Evolutionary conservation across 148 eudicot genomes (phyloP).

Genomic region (Vaccinium macrocarpon): DNA sequence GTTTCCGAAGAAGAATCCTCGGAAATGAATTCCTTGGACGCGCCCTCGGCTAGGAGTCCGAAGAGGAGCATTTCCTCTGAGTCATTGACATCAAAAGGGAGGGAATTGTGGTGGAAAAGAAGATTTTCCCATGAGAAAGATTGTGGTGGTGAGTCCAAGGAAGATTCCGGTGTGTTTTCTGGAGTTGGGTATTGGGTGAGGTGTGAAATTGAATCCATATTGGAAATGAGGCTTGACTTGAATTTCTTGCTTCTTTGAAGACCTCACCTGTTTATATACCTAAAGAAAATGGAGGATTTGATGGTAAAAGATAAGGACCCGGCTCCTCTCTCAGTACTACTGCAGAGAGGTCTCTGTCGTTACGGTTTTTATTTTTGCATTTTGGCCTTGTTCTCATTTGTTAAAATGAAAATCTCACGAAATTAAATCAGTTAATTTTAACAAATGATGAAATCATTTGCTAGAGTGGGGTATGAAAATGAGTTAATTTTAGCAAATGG

Average conservation of each 20-base stretch:
- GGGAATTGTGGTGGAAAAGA: background rate
- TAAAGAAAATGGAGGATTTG: background rate
- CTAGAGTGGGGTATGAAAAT: too few species aligned
- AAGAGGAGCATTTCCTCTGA: slow-evolving; percentile 14
- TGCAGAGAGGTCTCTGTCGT: too few species aligned
- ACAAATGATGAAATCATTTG: too few species aligned
- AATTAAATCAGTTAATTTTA: too few species aligned
- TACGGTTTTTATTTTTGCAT: too few species aligned
- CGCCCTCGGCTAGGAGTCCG: slow-evolving; percentile 15
- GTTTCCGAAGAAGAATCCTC: slow-evolving; percentile 1
- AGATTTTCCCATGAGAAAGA: slow-evolving; percentile 11
- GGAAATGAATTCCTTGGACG: background rate
- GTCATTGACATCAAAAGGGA: slow-evolving; percentile 22
- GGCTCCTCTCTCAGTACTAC: too few species aligned
- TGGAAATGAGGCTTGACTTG: background rate
- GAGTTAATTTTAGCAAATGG: too few species aligned
- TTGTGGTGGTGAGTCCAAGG: slow-evolving; percentile 11
- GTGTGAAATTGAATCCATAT: slow-evolving; percentile 1
- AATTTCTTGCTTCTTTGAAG: background rate
- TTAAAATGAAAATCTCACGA: too few species aligned
- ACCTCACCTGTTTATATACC: background rate
- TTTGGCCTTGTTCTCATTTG: too few species aligned
- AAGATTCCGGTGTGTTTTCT: slow-evolving; percentile 14
- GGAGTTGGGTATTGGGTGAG: background rate
- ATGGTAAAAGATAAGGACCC: too few species aligned